Conservation (phyloP, 129 eudicot genomes). For the Flaveria ramosissima region DNA sequence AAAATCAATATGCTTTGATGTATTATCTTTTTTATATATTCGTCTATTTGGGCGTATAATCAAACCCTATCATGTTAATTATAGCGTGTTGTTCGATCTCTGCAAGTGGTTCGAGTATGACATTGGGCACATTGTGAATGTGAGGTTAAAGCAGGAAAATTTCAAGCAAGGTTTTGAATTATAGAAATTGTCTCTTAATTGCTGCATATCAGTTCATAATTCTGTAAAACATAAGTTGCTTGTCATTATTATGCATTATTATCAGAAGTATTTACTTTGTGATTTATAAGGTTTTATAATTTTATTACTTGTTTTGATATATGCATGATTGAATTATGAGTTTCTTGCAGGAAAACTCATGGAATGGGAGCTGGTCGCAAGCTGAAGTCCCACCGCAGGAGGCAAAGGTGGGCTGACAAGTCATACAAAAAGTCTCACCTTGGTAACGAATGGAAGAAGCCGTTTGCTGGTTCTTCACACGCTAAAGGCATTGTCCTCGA, state of each 20-base stretch:
- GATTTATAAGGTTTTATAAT: neutral
- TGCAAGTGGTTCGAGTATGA: neutral
- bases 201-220: too few species aligned
- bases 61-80: neutral
- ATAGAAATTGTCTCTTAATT: too few species aligned
- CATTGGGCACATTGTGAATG: too few species aligned
- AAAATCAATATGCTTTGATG: neutral
- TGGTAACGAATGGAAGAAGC: constrained; percentile 62
- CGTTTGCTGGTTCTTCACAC: constrained; percentile 58
- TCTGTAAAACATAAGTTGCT: neutral
- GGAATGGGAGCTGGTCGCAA: constrained; percentile 71
- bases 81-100: neutral
- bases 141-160: too few species aligned
- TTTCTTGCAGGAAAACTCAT: constrained; percentile 48
- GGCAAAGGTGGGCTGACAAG: constrained; percentile 64
- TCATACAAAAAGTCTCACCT: constrained; percentile 57
- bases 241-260: too few species aligned
- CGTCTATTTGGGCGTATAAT: neutral
- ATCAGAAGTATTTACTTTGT: neutral
- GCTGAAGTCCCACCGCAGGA: constrained; percentile 58
- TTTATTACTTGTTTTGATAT: neutral
- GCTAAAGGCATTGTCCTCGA: constrained; percentile 57
- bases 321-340: neutral
- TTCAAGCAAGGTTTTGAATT: too few species aligned
- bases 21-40: too few species aligned